phyloP scores from a whole-genome alignment of 495 filamentous ascomycete species.

The Jackrogersella minutella region DNA sequence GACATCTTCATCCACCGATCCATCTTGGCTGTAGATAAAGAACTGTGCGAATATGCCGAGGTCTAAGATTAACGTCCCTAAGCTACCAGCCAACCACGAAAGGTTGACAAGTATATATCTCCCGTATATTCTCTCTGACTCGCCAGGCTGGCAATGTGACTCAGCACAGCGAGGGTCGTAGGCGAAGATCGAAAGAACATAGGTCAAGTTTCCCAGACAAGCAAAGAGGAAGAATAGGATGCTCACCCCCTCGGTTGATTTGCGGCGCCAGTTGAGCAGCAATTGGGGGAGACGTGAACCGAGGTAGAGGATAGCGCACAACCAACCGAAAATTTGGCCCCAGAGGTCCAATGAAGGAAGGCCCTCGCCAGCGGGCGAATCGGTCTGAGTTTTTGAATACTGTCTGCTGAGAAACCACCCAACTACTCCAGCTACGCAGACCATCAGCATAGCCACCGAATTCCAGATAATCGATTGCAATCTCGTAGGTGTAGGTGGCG shows the following conservation, averaged over 20 bases:
- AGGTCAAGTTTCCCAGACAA: slow-evolving; percentile 91
- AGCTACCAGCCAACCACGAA: slow-evolving; percentile 87
- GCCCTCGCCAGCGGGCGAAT: slow-evolving; percentile 28
- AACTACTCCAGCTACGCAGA: slow-evolving; percentile 79
- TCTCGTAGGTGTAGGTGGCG: slow-evolving; percentile 51
- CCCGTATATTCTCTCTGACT: slow-evolving; percentile 68
- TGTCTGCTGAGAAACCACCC: slow-evolving; percentile 81
- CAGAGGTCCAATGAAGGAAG: slow-evolving; percentile 70
- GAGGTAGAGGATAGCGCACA: slow-evolving; percentile 87
- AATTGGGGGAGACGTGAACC: slow-evolving; percentile 88
- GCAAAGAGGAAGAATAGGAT: slow-evolving; percentile 97
- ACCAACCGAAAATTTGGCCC: slow-evolving; percentile 87
- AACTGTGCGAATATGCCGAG: slow-evolving; percentile 89
- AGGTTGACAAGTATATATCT: slow-evolving; percentile 86
- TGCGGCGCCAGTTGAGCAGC: slow-evolving; percentile 86
- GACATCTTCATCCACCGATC: slow-evolving; percentile 39
- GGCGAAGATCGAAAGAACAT: slow-evolving; percentile 89
- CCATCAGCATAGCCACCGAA: slow-evolving; percentile 72
- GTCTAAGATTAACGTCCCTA: slow-evolving; percentile 86
- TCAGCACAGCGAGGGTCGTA: slow-evolving; percentile 71
- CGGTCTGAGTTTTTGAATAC: slow-evolving; percentile 36
- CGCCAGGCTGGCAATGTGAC: slow-evolving; percentile 60
- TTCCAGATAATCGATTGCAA: slow-evolving; percentile 76
- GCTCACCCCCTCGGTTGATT: slow-evolving; percentile 88
- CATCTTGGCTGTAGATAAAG: slow-evolving; percentile 72